phyloP scores from a whole-genome alignment of 257 asterid genomes.

The Datura wrightii region DNA sequence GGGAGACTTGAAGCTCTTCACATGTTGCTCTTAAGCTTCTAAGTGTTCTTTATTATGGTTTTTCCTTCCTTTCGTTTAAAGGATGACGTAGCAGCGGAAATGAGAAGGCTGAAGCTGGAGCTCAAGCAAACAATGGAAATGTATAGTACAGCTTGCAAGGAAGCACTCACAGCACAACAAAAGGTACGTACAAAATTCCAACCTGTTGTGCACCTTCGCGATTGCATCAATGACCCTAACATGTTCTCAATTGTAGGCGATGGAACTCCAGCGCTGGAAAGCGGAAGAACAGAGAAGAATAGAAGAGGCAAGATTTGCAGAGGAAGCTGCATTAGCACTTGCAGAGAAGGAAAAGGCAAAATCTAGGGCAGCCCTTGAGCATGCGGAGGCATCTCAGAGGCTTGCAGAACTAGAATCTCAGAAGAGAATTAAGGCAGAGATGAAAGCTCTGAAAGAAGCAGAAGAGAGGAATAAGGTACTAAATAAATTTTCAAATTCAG shows the following conservation, averaged over 20 bases:
- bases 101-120: constrained; percentile 90
- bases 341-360: constrained; percentile 60
- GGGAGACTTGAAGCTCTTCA: neutral
- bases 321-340: constrained; percentile 56
- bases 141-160: constrained; percentile 91
- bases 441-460: constrained; percentile 67
- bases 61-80: constrained; percentile 33
- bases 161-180: constrained; percentile 67
- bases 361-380: constrained; percentile 53
- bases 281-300: constrained; percentile 56
- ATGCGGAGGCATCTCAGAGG: constrained; percentile 80
- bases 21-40: neutral
- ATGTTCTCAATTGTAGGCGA: constrained; percentile 43
- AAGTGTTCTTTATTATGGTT: neutral
- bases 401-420: constrained; percentile 83
- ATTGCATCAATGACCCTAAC: constrained; percentile 14
- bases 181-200: constrained; percentile 47
- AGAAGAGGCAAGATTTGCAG: constrained; percentile 61
- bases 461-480: constrained; percentile 53
- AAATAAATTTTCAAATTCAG: constrained; percentile 41
- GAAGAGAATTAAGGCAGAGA: constrained; percentile 75
- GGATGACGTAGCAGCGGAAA: constrained; percentile 93
- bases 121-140: constrained; percentile 95
- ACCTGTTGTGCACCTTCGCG: neutral
- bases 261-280: constrained; percentile 68